These are phyloP conservation scores for Blastobotrys malaysiensis DNA, from an alignment of 1,139 yeast species.

Conservation along the genomic window DNA sequence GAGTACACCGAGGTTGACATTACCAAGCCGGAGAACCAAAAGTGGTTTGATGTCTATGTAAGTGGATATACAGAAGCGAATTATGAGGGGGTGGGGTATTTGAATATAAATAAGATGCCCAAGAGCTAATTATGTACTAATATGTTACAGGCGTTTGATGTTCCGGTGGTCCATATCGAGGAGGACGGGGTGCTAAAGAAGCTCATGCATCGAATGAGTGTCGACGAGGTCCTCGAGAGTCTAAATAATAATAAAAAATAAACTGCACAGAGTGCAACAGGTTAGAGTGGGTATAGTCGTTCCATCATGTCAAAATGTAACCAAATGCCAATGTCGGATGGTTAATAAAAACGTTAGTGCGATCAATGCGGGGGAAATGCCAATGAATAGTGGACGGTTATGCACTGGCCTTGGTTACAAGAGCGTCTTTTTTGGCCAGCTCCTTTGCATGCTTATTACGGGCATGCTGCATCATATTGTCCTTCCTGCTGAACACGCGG, in stretches of 20 bases:
- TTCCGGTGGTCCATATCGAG: conserved; percentile 79
- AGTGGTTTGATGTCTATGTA: conserved; percentile 71
- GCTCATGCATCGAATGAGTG: conserved; percentile 71
- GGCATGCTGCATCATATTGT: conserved; percentile 29
- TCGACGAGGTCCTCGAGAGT: conserved; percentile 43
- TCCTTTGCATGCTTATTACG: conserved; percentile 24
- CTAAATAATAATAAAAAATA: conserved; percentile 12
- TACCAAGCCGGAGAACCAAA: conserved; percentile 55
- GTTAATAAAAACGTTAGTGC: neutral
- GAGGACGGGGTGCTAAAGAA: conserved; percentile 45
- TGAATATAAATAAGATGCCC: neutral
- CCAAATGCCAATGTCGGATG: neutral
- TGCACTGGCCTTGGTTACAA: conserved; percentile 2
- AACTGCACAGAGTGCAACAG: neutral
- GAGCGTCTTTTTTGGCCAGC: conserved; percentile 6
- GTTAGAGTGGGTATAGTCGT: neutral
- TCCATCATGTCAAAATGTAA: neutral
- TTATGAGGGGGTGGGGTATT: neutral
- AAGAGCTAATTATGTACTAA: conserved; percentile 6
- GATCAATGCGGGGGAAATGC: neutral
- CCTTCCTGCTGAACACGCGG: conserved; percentile 26
- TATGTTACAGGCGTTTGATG: conserved; percentile 58
- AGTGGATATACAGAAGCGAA: conserved; percentile 12
- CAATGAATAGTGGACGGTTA: neutral
- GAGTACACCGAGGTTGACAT: conserved; percentile 57